Conservation (phyloP, 345 rosid species). For the Moricandia moricandioides region DNA sequence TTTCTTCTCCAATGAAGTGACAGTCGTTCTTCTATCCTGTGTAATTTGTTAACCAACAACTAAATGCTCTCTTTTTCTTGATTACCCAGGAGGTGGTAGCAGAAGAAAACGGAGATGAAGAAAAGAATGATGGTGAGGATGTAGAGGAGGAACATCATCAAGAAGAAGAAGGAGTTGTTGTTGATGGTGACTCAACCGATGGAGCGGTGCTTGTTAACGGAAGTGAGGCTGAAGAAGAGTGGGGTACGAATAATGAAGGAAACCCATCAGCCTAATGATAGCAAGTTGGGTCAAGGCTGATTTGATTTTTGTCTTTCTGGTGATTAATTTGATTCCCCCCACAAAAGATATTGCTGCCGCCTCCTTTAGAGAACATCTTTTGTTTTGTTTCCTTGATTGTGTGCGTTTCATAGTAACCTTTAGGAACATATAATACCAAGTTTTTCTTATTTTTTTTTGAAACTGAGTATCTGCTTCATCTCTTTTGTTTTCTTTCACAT, state of each 20-base stretch:
- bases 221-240: slow-evolving; percentile 92
- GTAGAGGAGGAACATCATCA: slow-evolving; percentile 43
- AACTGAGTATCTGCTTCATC: slow-evolving; percentile 4
- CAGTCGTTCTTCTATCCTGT: neutral
- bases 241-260: slow-evolving; percentile 98
- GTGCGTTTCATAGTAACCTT: slow-evolving; percentile 10
- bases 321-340: slow-evolving; percentile 74
- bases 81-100: slow-evolving; percentile 40
- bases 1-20: neutral
- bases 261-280: slow-evolving; percentile 83
- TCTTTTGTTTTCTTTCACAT: neutral
- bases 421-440: slow-evolving; percentile 6
- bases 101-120: slow-evolving; percentile 60
- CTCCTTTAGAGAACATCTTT: slow-evolving; percentile 30
- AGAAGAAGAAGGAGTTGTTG: slow-evolving; percentile 62
- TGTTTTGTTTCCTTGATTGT: neutral
- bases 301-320: slow-evolving; percentile 75
- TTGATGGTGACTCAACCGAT: slow-evolving; percentile 82
- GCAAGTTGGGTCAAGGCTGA: slow-evolving; percentile 75
- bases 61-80: neutral
- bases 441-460: neutral
- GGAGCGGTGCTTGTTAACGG: slow-evolving; percentile 93
- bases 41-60: neutral
- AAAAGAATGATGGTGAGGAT: slow-evolving; percentile 28
- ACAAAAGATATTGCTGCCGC: slow-evolving; percentile 46